Conservation (phyloP, 495 filamentous ascomycete species). For the Astrothelium macrocarpum region DNA sequence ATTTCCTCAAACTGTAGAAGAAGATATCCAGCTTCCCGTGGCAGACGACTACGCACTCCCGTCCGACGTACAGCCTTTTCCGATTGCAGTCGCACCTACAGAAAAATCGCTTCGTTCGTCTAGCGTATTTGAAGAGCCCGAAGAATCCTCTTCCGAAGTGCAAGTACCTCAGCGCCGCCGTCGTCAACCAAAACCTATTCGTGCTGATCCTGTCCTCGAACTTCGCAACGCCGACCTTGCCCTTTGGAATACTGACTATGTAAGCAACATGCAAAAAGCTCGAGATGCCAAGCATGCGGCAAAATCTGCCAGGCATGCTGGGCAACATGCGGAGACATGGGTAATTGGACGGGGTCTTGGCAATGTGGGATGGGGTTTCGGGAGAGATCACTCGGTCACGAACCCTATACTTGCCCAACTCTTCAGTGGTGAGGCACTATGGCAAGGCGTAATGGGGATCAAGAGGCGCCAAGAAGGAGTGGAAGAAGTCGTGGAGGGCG, state of each 20-base stretch:
- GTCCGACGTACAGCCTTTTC: not conserved
- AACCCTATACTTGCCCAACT: conserved; percentile 3
- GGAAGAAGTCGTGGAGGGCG: conserved; percentile 26
- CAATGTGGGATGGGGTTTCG: conserved; percentile 44
- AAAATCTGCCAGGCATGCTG: conserved; percentile 21
- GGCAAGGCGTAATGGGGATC: conserved; percentile 36
- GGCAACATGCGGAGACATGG: conserved; percentile 33
- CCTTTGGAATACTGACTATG: conserved; percentile 30
- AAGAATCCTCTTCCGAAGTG: conserved; percentile 11
- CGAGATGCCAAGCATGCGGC: conserved; percentile 15
- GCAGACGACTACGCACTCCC: conserved; percentile 11
- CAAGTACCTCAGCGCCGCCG: conserved; percentile 12
- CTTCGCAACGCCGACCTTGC: conserved; percentile 29
- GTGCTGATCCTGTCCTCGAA: conserved; percentile 24
- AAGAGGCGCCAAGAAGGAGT: conserved; percentile 36
- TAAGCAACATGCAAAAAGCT: conserved; percentile 28
- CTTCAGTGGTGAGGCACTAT: conserved; percentile 49
- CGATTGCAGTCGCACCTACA: not conserved
- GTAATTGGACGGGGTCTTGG: conserved; percentile 32
- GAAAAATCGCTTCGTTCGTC: not conserved
- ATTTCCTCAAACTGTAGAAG: not conserved
- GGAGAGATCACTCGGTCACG: conserved; percentile 38
- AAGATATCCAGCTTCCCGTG: conserved; percentile 6
- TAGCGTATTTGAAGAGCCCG: conserved; percentile 20
- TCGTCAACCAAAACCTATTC: conserved; percentile 17